A percentile compares a stretch with the other conserved stretches of the same genome.
phyloP scores from a whole-genome alignment of 2,329 filamentous ascomycete genomes.

The Sporothrix curviconia region DNA sequence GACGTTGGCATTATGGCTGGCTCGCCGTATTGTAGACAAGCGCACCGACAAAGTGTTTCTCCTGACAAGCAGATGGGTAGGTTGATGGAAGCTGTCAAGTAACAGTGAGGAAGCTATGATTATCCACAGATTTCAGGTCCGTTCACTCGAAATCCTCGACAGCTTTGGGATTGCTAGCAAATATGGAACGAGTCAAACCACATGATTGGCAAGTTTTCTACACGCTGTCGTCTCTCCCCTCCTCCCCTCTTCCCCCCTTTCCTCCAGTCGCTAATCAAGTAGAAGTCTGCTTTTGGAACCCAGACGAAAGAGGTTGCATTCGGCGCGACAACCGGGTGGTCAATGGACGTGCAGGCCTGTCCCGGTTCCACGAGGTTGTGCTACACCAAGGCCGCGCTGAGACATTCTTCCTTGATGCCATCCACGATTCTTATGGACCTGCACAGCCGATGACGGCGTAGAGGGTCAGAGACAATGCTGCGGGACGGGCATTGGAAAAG shows the following conservation, averaged over 20 bases:
- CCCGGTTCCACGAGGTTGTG: slow-evolving; percentile 58
- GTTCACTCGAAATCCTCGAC: slow-evolving; percentile 68
- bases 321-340: slow-evolving; percentile 53
- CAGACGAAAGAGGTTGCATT: slow-evolving; percentile 51
- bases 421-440: slow-evolving; percentile 16
- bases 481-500: too few species aligned
- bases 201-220: slow-evolving; percentile 43
- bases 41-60: slow-evolving; percentile 31
- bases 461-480: too few species aligned
- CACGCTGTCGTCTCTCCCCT: too few species aligned
- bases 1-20: slow-evolving; percentile 39
- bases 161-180: slow-evolving; percentile 61
- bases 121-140: slow-evolving; percentile 42
- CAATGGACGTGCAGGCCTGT: slow-evolving; percentile 56
- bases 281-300: slow-evolving; percentile 56
- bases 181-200: slow-evolving; percentile 62
- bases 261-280: neutral
- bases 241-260: neutral
- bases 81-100: neutral
- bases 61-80: slow-evolving; percentile 39
- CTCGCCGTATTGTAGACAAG: slow-evolving; percentile 41
- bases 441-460: too few species aligned
- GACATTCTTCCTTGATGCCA: slow-evolving; percentile 43
- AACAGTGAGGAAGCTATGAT: too few species aligned
- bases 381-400: slow-evolving; percentile 68